Evolutionary conservation across 345 rosid genomes (phyloP).

Genomic region (Litchi chinensis): DNA sequence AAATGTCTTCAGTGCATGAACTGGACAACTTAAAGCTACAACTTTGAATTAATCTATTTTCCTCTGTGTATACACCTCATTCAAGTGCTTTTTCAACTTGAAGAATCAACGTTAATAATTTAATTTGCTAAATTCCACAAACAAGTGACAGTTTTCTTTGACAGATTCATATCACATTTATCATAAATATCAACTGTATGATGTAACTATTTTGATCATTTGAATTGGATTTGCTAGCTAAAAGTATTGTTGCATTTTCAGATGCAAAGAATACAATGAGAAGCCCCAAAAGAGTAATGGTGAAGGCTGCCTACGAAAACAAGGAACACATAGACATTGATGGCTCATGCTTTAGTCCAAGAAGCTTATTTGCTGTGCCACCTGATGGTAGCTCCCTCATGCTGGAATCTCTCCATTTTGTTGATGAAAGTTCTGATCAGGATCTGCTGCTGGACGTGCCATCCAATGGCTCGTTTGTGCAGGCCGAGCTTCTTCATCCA

Average conservation of each 20-base stretch:
- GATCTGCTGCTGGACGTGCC: slow-evolving; percentile 89
- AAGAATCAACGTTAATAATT: not conserved
- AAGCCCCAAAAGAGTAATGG: slow-evolving; percentile 64
- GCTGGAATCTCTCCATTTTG: slow-evolving; percentile 58
- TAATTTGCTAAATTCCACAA: not conserved
- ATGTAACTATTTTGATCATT: not conserved
- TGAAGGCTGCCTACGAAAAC: slow-evolving; percentile 57
- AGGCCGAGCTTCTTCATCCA: slow-evolving; percentile 87
- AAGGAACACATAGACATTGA: slow-evolving; percentile 63
- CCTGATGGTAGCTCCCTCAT: slow-evolving; percentile 57
- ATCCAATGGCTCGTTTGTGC: slow-evolving; percentile 77
- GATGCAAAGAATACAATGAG: slow-evolving; percentile 60
- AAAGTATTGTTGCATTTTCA: slow-evolving; percentile 28
- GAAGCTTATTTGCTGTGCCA: slow-evolving; percentile 71
- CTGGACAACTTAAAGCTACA: not conserved
- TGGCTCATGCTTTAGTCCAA: slow-evolving; percentile 72
- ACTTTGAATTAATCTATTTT: not conserved
- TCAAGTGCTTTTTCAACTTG: not conserved
- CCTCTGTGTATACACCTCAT: not conserved
- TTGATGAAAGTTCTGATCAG: slow-evolving; percentile 66
- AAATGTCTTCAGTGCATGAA: not conserved
- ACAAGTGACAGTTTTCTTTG: not conserved
- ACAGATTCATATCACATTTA: not conserved
- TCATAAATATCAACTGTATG: not conserved
- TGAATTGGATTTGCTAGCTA: slow-evolving; percentile 7